Conservation (phyloP, 2,329 filamentous ascomycete genomes). For the Ophiostoma quercus region DNA sequence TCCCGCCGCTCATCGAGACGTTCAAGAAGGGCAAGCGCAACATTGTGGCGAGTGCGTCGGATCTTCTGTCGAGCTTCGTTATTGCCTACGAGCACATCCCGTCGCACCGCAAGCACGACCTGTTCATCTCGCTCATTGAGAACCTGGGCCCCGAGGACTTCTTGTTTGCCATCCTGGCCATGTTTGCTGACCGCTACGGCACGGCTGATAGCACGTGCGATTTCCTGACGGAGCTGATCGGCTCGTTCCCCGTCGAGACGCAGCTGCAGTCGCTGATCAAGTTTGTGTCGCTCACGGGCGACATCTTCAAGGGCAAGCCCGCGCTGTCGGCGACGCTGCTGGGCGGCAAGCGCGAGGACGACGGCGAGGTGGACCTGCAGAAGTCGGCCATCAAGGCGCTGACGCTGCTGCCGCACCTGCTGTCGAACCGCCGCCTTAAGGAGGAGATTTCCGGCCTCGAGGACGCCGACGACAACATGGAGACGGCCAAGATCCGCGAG, state of each 20-base stretch:
- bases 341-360: conserved; percentile 45
- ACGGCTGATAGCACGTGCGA: conserved; percentile 65
- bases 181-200: conserved; percentile 86
- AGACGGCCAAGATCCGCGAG: conserved; percentile 59
- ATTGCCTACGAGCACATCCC: conserved; percentile 96
- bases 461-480: conserved; percentile 60
- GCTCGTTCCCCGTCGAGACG: conserved; percentile 65
- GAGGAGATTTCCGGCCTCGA: conserved; percentile 52
- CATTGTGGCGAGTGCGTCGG: conserved; percentile 74
- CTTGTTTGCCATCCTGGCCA: conserved; percentile 77
- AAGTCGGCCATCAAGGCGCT: conserved; percentile 52
- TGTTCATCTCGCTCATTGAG: conserved; percentile 80
- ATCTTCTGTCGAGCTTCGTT: conserved; percentile 90
- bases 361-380: conserved; percentile 42
- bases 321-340: conserved; percentile 68
- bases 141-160: conserved; percentile 84
- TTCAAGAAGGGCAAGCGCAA: conserved; percentile 74
- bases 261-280: conserved; percentile 75
- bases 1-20: conserved; percentile 83
- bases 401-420: conserved; percentile 51
- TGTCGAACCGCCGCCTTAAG: conserved; percentile 54
- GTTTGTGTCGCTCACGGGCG: conserved; percentile 67
- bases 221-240: conserved; percentile 71
- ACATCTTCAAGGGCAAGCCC: conserved; percentile 71
- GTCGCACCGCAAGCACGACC: conserved; percentile 69